Percentiles rank a stretch among this genome's conserved stretches.
These are phyloP conservation scores for Tricholoma flavovirens DNA, from an alignment of 768 basidiomycete genomes.

Conservation along the genomic window DNA sequence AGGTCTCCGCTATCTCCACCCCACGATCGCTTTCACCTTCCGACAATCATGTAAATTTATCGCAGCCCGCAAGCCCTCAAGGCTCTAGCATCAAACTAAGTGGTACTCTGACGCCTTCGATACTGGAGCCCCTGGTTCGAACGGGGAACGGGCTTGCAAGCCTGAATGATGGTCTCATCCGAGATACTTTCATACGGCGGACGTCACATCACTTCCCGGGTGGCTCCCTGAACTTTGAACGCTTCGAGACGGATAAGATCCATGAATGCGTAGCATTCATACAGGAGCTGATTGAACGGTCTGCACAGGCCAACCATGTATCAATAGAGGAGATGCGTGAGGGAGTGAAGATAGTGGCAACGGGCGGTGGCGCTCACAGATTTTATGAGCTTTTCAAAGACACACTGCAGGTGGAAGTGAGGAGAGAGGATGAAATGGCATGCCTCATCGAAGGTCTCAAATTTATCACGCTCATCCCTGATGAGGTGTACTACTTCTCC, in stretches of 20 bases:
- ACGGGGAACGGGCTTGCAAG: slow-evolving; percentile 29
- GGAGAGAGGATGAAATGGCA: slow-evolving; percentile 97
- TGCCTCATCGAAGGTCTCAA: slow-evolving; percentile 94
- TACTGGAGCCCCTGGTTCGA: slow-evolving; percentile 50
- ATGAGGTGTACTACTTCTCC: slow-evolving; percentile 98
- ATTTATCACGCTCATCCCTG: slow-evolving; percentile 92
- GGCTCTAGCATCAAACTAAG: slow-evolving; percentile 38
- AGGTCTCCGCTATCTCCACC: slow-evolving; percentile 40
- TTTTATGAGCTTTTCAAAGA: slow-evolving; percentile 80
- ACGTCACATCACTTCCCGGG: slow-evolving; percentile 86
- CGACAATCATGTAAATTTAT: slow-evolving; percentile 22
- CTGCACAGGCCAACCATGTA: slow-evolving; percentile 81
- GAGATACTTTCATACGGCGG: slow-evolving; percentile 62
- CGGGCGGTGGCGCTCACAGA: slow-evolving; percentile 94
- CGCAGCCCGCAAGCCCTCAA: slow-evolving; percentile 26
- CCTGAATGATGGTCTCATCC: slow-evolving; percentile 42
- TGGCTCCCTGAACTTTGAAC: slow-evolving; percentile 94
- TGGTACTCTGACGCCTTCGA: slow-evolving; percentile 80
- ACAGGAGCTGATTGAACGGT: slow-evolving; percentile 77
- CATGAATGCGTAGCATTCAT: slow-evolving; percentile 82
- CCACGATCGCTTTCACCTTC: slow-evolving; percentile 41
- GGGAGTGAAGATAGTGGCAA: slow-evolving; percentile 95
- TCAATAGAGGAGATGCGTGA: slow-evolving; percentile 85
- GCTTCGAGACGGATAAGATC: slow-evolving; percentile 92
- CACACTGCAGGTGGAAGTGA: slow-evolving; percentile 78